Percentiles rank a stretch among this genome's conserved stretches.
Evolutionary conservation across 768 basidiomycete species (phyloP).

Genomic region (Boletus rex-veris): DNA sequence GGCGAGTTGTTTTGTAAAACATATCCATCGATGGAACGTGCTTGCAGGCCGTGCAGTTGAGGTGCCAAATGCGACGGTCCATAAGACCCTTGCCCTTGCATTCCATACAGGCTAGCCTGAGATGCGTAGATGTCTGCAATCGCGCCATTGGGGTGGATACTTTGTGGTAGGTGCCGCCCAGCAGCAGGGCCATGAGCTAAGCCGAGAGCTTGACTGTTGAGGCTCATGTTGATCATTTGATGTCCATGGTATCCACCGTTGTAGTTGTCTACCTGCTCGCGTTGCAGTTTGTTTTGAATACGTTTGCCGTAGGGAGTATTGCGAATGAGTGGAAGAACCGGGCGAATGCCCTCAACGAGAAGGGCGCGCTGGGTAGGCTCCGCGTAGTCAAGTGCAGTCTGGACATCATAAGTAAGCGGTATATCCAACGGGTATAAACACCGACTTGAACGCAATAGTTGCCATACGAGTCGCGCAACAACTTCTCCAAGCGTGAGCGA

Average conservation of each 20-base stretch:
- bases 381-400: constrained; percentile 98
- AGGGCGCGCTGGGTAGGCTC: constrained; percentile 90
- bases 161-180: constrained; percentile 56
- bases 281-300: constrained; percentile 97
- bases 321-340: constrained; percentile 96
- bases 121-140: constrained; percentile 64
- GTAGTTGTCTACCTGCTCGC: constrained; percentile 79
- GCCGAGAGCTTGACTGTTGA: constrained; percentile 55
- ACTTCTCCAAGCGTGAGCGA: no score
- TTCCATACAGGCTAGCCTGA: constrained; percentile 59
- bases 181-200: constrained; percentile 38
- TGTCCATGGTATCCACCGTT: constrained; percentile 56
- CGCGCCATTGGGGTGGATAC: constrained; percentile 48
- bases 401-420: constrained; percentile 17
- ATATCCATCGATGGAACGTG: constrained; percentile 76
- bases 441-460: no score
- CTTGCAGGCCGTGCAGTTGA: constrained; percentile 59
- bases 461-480: no score
- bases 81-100: constrained; percentile 55
- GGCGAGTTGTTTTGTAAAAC: constrained; percentile 71
- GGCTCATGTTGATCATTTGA: constrained; percentile 54
- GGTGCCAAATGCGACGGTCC: constrained; percentile 51
- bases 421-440: constrained; percentile 1
- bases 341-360: constrained; percentile 95
- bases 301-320: constrained; percentile 99